Evolutionary conservation across 495 filamentous ascomycete genomes (phyloP).

Genomic region (Aspergillus panamensis): DNA sequence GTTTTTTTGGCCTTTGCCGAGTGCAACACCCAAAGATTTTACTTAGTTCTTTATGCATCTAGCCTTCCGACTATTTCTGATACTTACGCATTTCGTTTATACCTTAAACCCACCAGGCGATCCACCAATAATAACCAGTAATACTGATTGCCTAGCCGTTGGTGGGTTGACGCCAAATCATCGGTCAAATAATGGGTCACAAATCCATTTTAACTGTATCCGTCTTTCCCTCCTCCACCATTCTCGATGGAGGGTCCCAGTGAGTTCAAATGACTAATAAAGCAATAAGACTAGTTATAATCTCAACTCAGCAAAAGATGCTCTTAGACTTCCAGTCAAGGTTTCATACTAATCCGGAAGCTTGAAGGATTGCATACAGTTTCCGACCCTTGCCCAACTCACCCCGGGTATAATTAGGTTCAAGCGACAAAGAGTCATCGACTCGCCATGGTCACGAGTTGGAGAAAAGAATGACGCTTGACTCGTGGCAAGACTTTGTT

Average conservation of each 20-base stretch:
- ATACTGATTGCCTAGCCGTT: slow-evolving; percentile 13
- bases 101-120: not conserved
- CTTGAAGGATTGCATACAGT: not conserved
- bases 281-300: not conserved
- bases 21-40: no score
- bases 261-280: not conserved
- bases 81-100: not conserved
- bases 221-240: not conserved
- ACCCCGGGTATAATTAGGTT: not conserved
- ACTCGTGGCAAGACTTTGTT: no score
- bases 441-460: no score
- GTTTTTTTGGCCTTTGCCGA: no score
- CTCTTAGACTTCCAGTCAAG: not conserved
- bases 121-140: slow-evolving; percentile 5
- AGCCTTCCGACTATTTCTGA: no score
- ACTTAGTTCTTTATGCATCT: no score
- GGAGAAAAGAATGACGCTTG: no score
- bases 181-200: slow-evolving; percentile 5
- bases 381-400: not conserved
- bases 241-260: not conserved
- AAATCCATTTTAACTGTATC: not conserved
- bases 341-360: not conserved
- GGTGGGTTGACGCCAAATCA: slow-evolving; percentile 11
- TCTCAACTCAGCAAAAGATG: not conserved
- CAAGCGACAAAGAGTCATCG: not conserved